These are phyloP conservation scores for Thielaviopsis musarum DNA, from an alignment of 2,329 filamentous ascomycete species.

Conservation along the genomic window DNA sequence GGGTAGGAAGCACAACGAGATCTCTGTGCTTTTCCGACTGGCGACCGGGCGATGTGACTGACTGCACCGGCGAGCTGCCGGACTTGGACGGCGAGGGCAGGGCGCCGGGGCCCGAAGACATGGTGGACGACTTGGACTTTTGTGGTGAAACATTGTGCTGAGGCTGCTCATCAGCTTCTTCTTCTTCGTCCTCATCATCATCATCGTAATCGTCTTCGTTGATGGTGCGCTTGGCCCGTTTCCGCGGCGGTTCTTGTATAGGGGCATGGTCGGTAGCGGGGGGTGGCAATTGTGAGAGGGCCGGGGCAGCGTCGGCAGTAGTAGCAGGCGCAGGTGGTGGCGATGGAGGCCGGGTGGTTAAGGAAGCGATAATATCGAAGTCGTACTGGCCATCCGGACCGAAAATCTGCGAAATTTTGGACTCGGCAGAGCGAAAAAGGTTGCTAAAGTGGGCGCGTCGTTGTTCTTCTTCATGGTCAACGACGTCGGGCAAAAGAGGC, in stretches of 20 bases:
- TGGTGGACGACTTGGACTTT: slow-evolving; percentile 28
- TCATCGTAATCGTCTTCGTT: slow-evolving; percentile 77
- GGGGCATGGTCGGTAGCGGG: slow-evolving; percentile 42
- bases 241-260: slow-evolving; percentile 45
- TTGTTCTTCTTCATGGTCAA: slow-evolving; percentile 42
- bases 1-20: slow-evolving; percentile 8
- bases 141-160: slow-evolving; percentile 23
- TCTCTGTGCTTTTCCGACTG: slow-evolving; percentile 10
- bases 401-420: slow-evolving; percentile 63
- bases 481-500: slow-evolving; percentile 4
- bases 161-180: slow-evolving; percentile 29
- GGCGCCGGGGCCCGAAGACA: slow-evolving; percentile 35
- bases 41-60: slow-evolving; percentile 36
- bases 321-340: slow-evolving; percentile 53
- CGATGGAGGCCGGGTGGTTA: slow-evolving; percentile 34
- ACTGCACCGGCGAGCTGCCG: slow-evolving; percentile 48
- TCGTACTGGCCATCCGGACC: slow-evolving; percentile 37
- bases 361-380: slow-evolving; percentile 33
- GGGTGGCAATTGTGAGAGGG: slow-evolving; percentile 23
- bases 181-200: slow-evolving; percentile 63
- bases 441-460: slow-evolving; percentile 60
- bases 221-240: slow-evolving; percentile 62
- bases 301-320: slow-evolving; percentile 30
- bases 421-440: slow-evolving; percentile 61
- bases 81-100: slow-evolving; percentile 55